phyloP scores from a whole-genome alignment of 1,139 yeast genomes.

The Chernovozyma sophiae-reginae region DNA sequence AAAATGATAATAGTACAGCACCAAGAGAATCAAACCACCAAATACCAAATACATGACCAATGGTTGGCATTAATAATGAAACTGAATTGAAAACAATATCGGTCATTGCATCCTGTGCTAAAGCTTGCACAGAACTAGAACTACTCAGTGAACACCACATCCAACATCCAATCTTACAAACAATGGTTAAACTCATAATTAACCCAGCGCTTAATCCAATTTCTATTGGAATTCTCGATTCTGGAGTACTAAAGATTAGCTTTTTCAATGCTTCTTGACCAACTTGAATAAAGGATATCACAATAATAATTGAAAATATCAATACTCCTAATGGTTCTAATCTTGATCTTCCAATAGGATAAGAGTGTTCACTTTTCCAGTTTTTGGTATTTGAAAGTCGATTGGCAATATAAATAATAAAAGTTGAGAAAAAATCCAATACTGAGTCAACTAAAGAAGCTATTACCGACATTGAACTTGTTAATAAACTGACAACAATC shows the following conservation, averaged over 20 bases:
- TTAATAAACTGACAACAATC: slow-evolving; percentile 54
- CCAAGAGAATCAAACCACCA: slow-evolving; percentile 78
- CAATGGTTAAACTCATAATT: slow-evolving; percentile 63
- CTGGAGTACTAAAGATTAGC: slow-evolving; percentile 26
- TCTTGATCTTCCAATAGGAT: slow-evolving; percentile 71
- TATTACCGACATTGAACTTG: slow-evolving; percentile 67
- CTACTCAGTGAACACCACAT: slow-evolving; percentile 60
- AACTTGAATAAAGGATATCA: slow-evolving; percentile 69
- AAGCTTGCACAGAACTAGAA: slow-evolving; percentile 70
- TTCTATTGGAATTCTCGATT: slow-evolving; percentile 34
- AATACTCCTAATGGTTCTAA: slow-evolving; percentile 77
- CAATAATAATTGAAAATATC: slow-evolving; percentile 67
- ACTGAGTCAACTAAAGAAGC: slow-evolving; percentile 78
- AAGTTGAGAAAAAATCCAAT: slow-evolving; percentile 69
- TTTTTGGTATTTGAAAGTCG: slow-evolving; percentile 53
- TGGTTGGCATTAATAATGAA: slow-evolving; percentile 64
- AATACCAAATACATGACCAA: slow-evolving; percentile 46
- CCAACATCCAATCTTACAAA: slow-evolving; percentile 59
- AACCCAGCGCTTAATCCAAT: slow-evolving; percentile 52
- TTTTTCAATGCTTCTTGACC: slow-evolving; percentile 56
- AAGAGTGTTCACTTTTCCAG: slow-evolving; percentile 42
- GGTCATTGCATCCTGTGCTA: slow-evolving; percentile 79
- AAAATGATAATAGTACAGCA: slow-evolving; percentile 58
- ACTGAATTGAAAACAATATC: slow-evolving; percentile 70
- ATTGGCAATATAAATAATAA: slow-evolving; percentile 65